phyloP scores from a whole-genome alignment of 1,284 basidiomycete genomes.

The Cutaneotrichosporon sp. region DNA sequence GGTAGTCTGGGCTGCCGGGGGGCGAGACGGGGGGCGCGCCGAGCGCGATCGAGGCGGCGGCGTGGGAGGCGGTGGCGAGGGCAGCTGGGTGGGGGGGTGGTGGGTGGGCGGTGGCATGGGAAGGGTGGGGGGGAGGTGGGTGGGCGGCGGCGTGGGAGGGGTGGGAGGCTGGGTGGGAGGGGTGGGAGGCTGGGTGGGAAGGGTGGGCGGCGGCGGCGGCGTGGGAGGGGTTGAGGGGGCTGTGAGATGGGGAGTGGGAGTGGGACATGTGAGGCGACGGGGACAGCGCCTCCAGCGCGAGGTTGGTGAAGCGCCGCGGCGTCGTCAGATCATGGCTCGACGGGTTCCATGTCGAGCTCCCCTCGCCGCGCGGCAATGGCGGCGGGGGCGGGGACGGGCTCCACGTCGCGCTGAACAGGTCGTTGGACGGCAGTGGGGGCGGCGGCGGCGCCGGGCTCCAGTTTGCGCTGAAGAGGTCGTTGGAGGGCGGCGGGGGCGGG shows the following conservation, averaged over 20 bases:
- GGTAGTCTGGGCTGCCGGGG: neutral
- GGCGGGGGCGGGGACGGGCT: neutral
- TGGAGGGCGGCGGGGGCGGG: constrained; percentile 33
- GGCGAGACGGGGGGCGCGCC: constrained; percentile 2
- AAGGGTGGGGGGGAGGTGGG: neutral
- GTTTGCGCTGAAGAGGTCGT: neutral
- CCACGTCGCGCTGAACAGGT: neutral
- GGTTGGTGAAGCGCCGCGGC: neutral
- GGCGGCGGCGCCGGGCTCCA: neutral
- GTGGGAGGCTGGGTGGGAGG: too few relatives aligned
- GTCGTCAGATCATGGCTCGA: neutral
- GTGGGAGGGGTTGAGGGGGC: too few relatives aligned
- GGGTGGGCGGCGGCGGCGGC: neutral
- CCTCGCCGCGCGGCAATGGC: neutral
- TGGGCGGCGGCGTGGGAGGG: neutral
- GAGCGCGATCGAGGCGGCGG: neutral
- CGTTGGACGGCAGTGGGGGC: constrained; percentile 24
- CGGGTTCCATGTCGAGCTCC: neutral
- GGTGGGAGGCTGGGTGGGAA: too few relatives aligned
- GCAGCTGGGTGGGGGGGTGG: too few relatives aligned
- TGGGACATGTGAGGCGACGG: neutral
- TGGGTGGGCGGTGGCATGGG: too few relatives aligned
- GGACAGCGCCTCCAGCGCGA: neutral
- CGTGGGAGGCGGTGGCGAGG: neutral
- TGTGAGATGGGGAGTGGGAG: neutral